Evolutionary conservation across 2,329 filamentous ascomycete species (phyloP).

Genomic region (Reticulascus tulasneorum): DNA sequence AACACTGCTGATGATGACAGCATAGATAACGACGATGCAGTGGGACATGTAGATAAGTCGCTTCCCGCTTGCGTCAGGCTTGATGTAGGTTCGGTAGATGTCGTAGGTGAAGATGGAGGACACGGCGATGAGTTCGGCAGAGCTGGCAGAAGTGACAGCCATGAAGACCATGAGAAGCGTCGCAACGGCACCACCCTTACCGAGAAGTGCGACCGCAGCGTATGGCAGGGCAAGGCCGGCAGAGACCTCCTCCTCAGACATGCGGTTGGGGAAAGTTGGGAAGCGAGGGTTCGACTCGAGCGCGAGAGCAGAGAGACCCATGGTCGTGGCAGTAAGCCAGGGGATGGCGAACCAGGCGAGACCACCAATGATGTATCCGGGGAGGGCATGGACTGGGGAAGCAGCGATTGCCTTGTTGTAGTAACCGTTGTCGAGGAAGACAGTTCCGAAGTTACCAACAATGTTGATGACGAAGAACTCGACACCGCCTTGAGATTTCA

Average conservation of each 20-base stretch:
- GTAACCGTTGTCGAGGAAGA: conserved; percentile 76
- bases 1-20: conserved; percentile 72
- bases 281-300: conserved; percentile 66
- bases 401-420: conserved; percentile 85
- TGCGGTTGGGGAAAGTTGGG: conserved; percentile 63
- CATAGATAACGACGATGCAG: conserved; percentile 65
- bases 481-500: conserved; percentile 66
- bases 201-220: conserved; percentile 72
- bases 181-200: conserved; percentile 68
- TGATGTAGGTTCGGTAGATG: conserved; percentile 82
- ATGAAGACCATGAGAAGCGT: conserved; percentile 77
- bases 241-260: conserved; percentile 65
- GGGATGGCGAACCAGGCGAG: conserved; percentile 82
- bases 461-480: conserved; percentile 78
- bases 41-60: conserved; percentile 79
- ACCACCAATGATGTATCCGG: conserved; percentile 72
- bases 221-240: conserved; percentile 75
- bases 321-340: conserved; percentile 77
- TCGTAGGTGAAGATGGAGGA: conserved; percentile 86
- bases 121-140: conserved; percentile 76
- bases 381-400: conserved; percentile 71
- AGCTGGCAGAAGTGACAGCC: conserved; percentile 76
- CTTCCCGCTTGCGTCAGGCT: conserved; percentile 70
- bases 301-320: conserved; percentile 74
- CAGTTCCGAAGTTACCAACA: conserved; percentile 70